A percentile compares a stretch with the other conserved stretches of the same genome.
Evolutionary conservation across 371 early-diverging fungal species (phyloP).

Genomic region (Lichtheimia ornata): DNA sequence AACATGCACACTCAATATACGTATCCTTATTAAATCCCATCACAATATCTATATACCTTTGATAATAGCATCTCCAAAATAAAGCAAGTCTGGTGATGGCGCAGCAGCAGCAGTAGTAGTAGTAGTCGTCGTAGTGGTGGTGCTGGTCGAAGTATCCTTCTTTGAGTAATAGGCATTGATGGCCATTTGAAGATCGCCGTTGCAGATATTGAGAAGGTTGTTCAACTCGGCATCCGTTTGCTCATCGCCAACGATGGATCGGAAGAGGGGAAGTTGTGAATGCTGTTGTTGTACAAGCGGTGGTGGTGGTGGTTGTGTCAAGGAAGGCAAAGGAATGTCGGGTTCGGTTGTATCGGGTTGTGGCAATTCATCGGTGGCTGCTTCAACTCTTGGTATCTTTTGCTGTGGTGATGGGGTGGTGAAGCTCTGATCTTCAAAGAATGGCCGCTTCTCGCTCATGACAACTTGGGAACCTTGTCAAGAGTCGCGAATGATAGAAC

Average conservation of each 20-base stretch:
- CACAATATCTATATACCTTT: background rate
- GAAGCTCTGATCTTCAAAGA: no score
- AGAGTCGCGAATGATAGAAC: no score
- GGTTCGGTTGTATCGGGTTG: no score
- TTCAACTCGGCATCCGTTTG: background rate
- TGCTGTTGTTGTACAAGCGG: no score
- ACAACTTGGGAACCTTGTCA: no score
- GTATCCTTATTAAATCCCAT: background rate
- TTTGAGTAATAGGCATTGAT: conserved; percentile 12
- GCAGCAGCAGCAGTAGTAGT: background rate
- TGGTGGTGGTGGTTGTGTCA: no score
- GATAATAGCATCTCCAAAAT: background rate
- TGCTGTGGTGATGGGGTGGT: no score
- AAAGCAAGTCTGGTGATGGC: background rate
- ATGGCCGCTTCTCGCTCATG: no score
- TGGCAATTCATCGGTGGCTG: no score
- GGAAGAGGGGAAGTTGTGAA: background rate
- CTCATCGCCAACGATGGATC: conserved; percentile 5
- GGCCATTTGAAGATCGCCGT: conserved; percentile 17
- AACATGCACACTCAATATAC: background rate
- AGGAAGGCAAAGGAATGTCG: no score
- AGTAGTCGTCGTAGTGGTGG: background rate
- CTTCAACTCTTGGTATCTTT: no score
- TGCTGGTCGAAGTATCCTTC: background rate
- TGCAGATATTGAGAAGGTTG: conserved; percentile 4